Conservation (phyloP, 2,329 filamentous ascomycete species). For the Fusarium tjaetaba region DNA sequence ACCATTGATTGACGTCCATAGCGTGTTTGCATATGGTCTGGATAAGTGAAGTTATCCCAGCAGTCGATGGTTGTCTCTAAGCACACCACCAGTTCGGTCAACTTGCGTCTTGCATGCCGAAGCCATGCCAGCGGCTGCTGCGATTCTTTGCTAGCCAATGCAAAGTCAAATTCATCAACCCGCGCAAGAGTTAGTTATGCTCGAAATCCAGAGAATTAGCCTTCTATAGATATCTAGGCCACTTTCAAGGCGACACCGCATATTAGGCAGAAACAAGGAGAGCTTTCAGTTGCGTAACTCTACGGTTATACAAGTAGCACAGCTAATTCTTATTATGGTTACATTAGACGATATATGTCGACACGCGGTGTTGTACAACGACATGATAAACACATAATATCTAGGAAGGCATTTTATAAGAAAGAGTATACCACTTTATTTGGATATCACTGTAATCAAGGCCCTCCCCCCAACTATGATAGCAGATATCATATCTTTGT, state of each 20-base stretch:
- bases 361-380: background rate
- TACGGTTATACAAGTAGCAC: background rate
- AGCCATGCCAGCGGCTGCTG: background rate
- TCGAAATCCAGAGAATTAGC: rapidly evolving
- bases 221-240: background rate
- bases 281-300: background rate
- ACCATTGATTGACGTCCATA: background rate
- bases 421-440: background rate
- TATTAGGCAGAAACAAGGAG: background rate
- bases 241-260: background rate
- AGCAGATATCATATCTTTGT: background rate
- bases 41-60: background rate
- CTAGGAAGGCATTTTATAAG: too few relatives aligned
- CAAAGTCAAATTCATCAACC: background rate
- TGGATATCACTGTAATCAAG: background rate
- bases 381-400: background rate
- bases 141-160: background rate
- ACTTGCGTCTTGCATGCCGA: background rate
- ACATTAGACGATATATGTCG: background rate
- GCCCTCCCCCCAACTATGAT: background rate
- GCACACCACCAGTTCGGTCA: background rate
- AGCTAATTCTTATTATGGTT: background rate
- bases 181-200: background rate
- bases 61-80: background rate
- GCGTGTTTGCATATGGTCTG: background rate